Base-by-base conservation (phyloP, 345 rosid genomes). In the Heritiera fomes region DNA sequence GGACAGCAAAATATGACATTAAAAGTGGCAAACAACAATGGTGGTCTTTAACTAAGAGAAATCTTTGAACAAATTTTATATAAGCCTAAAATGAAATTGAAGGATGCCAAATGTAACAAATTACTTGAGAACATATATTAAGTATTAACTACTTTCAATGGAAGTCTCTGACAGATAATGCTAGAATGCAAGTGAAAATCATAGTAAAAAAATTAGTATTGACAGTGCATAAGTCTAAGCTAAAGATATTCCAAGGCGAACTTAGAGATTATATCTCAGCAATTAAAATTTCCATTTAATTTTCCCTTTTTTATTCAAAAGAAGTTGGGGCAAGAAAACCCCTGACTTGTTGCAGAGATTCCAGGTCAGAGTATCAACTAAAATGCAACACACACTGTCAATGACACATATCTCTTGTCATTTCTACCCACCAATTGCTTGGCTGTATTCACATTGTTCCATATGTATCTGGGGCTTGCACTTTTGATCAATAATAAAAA, bases 1-100 rank as follows among this genome's bases (percentile, higher is more conserved):
- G 88, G 53, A 78, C 23, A 81, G 81, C 38, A 64, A 66, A 75
- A 62, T 79, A 45, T 6, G 11, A 55, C 46, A 55, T 77, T 41
- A 58, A 60, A 47, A 45, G 58, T 7, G 20, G 40, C 45, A 61
- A 10, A 61, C 15, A 28, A 52, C 47, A 72, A 52, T 2, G 4
- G 61, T 30, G 49, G 4, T 53, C 14, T 72, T 34, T 50, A 15
- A 30, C 63, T 12, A 40, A 38, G 70, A 67, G 64, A 69, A 28
- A 63, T 47, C 40, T 17, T 71, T n/a, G 71, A 43, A 63, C 30
- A 78, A 78, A 58, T 68, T 64, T 55, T 30, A 53, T 66, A 12
- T 13, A 81, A 55, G 60, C 34, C 64, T 69, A 58, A 34, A 1
- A 68, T 34, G 58, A 74, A 49, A 40, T 20, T 76, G 23, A 73